phyloP scores from a whole-genome alignment of 1,284 basidiomycete species.

The Amylostereum areolatum region DNA sequence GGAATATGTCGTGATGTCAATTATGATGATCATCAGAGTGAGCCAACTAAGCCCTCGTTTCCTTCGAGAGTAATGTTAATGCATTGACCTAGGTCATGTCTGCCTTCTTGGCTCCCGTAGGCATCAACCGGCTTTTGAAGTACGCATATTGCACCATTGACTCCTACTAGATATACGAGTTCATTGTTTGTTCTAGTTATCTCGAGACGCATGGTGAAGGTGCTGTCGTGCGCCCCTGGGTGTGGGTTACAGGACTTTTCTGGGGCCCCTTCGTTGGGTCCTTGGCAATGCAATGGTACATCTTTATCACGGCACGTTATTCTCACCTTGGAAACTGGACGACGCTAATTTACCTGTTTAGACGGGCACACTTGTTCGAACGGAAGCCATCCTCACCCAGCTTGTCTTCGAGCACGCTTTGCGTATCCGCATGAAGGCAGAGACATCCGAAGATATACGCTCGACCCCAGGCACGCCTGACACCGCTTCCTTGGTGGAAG shows the following conservation, averaged over 20 bases:
- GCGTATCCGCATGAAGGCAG: conserved; percentile 59
- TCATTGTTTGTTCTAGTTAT: conserved; percentile 23
- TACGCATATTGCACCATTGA: conserved; percentile 14
- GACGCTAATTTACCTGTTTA: conserved; percentile 2
- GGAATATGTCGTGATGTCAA: conserved; percentile 15
- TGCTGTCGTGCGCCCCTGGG: conserved; percentile 37
- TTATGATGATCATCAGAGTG: conserved; percentile 15
- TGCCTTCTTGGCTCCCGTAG: conserved; percentile 34
- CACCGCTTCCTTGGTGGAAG: conserved; percentile 19
- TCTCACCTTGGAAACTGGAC: too few species aligned
- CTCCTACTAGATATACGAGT: neutral
- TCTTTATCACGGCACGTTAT: conserved; percentile 19
- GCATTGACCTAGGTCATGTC: conserved; percentile 13
- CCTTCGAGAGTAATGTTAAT: neutral
- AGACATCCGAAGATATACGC: conserved; percentile 22
- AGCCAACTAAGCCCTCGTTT: neutral
- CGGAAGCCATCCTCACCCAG: conserved; percentile 62
- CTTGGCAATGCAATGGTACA: conserved; percentile 32
- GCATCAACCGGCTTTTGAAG: conserved; percentile 36
- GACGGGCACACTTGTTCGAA: conserved; percentile 44
- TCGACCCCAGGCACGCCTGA: conserved; percentile 18
- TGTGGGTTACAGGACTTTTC: conserved; percentile 62
- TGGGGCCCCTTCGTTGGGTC: conserved; percentile 43
- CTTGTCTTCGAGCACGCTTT: conserved; percentile 68
- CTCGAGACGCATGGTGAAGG: conserved; percentile 34